Evolutionary conservation across 192 early-diverging fungal species (phyloP), one percentile per base, ranked within the genome.

Genomic region (Chytriomyces confervae): DNA sequence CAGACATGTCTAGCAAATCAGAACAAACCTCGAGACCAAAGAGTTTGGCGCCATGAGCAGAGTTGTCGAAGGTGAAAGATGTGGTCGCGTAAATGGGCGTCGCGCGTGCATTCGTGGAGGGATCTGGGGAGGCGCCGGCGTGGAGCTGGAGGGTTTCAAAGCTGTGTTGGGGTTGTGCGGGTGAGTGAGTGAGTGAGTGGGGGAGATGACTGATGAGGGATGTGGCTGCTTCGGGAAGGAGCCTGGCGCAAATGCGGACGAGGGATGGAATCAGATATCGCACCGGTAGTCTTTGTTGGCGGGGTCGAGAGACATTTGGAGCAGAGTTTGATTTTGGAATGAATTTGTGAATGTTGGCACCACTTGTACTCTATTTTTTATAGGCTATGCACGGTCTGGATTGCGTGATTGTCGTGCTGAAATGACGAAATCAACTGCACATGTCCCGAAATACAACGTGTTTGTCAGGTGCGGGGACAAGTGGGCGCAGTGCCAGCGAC

Each of bases 61-160:
- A 87, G 77, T 80, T 87, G 73, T 96, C 91, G 84, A 98, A 97
- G 9, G 91, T 90, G 81, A 86, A 98, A 9, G 92, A 94, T 11
- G 93, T 85, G 0, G 95, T 94, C 0, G 95, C 93, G 81, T 96
- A 98, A 77, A 98, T 96, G 45, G 96, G 96, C 0, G 92, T 90
- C 4, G 95, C 96, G 18, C 94, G 88, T 16, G 95, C 86, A 24
- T 92, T 89, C 69, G 93, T 96, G 3, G 89, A 75, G 6, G 87
- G 53, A 62, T 87, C 90, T 63, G 91, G 78, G 7, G 70, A 75
- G 72, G 92, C 94, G 29, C 95, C 96, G 24, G 95, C 94, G 77
- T 98, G 96, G 16, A 98, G 83, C 83, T 96, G 95, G 36, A 96
- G 90, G 29, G 95, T 98, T 72, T 97, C 95, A 77, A 97, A 97